These are phyloP conservation scores for Saccharomycopsis hybrid DNA, from an alignment of 1,139 yeast genomes.

Conservation along the genomic window DNA sequence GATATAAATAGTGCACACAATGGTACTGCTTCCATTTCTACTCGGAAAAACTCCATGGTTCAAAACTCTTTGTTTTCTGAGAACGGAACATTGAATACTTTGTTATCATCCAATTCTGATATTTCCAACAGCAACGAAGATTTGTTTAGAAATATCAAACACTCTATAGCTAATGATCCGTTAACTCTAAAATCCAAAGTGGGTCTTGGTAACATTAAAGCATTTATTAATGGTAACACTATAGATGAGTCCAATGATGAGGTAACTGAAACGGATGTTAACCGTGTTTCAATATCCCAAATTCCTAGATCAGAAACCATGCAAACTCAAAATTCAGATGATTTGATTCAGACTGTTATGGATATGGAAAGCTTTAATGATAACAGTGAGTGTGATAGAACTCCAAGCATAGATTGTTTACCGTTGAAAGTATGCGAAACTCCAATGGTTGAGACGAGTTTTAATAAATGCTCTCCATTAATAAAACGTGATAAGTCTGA, in stretches of 20 bases:
- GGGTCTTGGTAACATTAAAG: background rate
- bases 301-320: background rate
- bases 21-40: background rate
- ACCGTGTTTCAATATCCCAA: background rate
- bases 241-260: background rate
- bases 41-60: constrained; percentile 5
- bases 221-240: background rate
- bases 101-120: constrained; percentile 3
- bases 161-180: background rate
- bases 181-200: background rate
- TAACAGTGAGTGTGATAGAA: too few relatives aligned
- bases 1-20: background rate
- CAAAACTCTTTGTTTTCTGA: constrained; percentile 13
- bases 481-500: constrained; percentile 6
- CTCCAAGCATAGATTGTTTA: background rate
- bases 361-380: constrained; percentile 3
- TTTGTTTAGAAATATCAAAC: background rate
- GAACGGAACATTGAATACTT: constrained; percentile 4
- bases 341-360: constrained; percentile 8
- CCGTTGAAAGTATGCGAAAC: background rate
- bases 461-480: background rate
- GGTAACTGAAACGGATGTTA: too few relatives aligned
- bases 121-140: background rate
- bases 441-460: background rate
- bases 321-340: constrained; percentile 2